Percentiles rank a stretch among this genome's conserved stretches.
Conservation (phyloP, 1,139 yeast species). For the Lodderomyces orthopsilosis region DNA sequence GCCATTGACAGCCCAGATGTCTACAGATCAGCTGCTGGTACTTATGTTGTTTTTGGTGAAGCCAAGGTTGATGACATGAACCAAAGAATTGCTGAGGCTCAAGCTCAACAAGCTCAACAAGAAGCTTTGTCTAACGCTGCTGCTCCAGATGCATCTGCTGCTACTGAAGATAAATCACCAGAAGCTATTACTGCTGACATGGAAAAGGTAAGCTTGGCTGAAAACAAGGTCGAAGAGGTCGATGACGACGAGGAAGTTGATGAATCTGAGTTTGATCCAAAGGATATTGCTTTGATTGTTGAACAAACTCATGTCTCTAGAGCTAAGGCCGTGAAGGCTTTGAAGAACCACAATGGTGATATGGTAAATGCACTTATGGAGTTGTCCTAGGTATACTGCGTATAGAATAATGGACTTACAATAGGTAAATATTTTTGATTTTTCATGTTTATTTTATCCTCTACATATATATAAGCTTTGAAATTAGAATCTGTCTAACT, state of each 20-base stretch:
- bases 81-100: slow-evolving; percentile 72
- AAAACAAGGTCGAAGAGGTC: slow-evolving; percentile 31
- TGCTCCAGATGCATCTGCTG: slow-evolving; percentile 24
- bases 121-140: slow-evolving; percentile 66
- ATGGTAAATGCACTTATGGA: slow-evolving; percentile 96
- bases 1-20: slow-evolving; percentile 96
- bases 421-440: not conserved
- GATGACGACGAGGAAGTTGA: slow-evolving; percentile 71
- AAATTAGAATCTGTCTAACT: no score
- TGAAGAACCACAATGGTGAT: slow-evolving; percentile 86
- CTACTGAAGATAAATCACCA: slow-evolving; percentile 53
- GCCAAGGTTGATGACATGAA: slow-evolving; percentile 92
- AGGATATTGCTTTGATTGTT: slow-evolving; percentile 77
- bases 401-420: not conserved
- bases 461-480: not conserved
- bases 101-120: slow-evolving; percentile 44
- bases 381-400: slow-evolving; percentile 43
- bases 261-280: slow-evolving; percentile 74
- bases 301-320: slow-evolving; percentile 90
- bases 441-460: not conserved
- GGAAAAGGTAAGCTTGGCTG: slow-evolving; percentile 68
- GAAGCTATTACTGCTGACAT: slow-evolving; percentile 88
- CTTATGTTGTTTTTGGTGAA: slow-evolving; percentile 96
- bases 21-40: slow-evolving; percentile 90
- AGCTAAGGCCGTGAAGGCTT: slow-evolving; percentile 87